These are phyloP conservation scores for Populus simonii DNA, from an alignment of 345 rosid species.

Conservation along the genomic window DNA sequence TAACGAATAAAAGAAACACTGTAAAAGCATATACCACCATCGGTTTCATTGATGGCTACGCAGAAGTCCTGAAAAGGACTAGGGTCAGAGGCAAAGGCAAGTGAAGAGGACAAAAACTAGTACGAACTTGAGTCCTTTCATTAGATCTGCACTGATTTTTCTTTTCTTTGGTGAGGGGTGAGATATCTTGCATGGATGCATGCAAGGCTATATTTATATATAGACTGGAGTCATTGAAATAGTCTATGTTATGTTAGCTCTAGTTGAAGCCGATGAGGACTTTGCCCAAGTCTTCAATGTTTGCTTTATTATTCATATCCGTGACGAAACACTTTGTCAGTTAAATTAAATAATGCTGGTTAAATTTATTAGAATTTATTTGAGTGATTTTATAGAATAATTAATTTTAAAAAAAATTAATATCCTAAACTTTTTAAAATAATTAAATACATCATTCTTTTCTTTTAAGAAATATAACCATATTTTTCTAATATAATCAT, in stretches of 20 bases:
- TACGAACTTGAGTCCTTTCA: background rate
- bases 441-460: too few species aligned
- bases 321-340: background rate
- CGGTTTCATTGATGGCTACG: background rate
- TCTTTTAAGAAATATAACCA: too few species aligned
- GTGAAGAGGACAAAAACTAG: background rate
- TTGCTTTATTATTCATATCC: background rate
- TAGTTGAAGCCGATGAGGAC: background rate
- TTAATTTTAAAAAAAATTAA: too few species aligned
- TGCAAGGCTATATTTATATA: background rate
- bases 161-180: background rate
- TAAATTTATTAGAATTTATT: too few species aligned
- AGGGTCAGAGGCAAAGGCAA: constrained; percentile 1
- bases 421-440: too few species aligned
- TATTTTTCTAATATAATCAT: too few species aligned
- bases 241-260: background rate
- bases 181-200: background rate
- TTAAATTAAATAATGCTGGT: too few species aligned
- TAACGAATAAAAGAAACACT: too few species aligned
- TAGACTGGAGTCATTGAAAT: background rate
- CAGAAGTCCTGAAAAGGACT: constrained; percentile 19
- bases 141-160: background rate
- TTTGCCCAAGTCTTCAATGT: background rate
- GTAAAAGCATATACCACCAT: background rate
- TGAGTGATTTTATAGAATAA: too few species aligned